Evolutionary conservation across 75 land plant genomes (phyloP).

Genomic region (Picea glauca): DNA sequence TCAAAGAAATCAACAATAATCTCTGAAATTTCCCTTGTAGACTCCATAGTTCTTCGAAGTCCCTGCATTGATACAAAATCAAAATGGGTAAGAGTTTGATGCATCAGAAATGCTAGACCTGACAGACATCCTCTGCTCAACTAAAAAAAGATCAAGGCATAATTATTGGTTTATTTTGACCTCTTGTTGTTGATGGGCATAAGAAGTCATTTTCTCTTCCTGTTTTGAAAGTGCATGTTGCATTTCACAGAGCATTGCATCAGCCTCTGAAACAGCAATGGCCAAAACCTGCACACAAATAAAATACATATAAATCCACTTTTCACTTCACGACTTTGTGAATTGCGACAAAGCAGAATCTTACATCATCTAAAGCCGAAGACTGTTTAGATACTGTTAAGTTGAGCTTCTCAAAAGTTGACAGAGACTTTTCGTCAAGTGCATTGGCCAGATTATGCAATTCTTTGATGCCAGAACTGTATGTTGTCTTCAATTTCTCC

Average conservation of each 20-base stretch:
- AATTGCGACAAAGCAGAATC: not conserved
- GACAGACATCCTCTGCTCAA: too few relatives aligned
- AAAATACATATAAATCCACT: not conserved
- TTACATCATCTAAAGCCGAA: conserved; percentile 26
- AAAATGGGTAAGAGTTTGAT: not conserved
- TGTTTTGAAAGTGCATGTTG: conserved; percentile 26
- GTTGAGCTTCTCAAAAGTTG: conserved; percentile 16
- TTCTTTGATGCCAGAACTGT: conserved; percentile 20
- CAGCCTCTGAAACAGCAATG: conserved; percentile 32
- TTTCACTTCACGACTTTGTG: not conserved
- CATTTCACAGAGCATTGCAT: conserved; percentile 19
- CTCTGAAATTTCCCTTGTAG: conserved; percentile 26
- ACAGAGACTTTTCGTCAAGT: conserved; percentile 20
- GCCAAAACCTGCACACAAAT: conserved; percentile 20
- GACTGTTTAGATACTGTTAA: conserved; percentile 22
- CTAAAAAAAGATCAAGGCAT: not conserved
- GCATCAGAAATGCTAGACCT: not conserved
- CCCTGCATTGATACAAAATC: conserved; percentile 15
- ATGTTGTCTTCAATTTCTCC: conserved; percentile 17
- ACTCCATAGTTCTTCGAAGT: conserved; percentile 20
- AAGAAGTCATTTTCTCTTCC: conserved; percentile 23
- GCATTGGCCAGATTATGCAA: conserved; percentile 20
- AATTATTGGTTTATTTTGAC: conserved; percentile 10
- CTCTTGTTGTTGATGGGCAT: conserved; percentile 40
- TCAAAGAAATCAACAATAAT: conserved; percentile 20